These are phyloP conservation scores for Haberlea rhodopensis DNA, from an alignment of 257 asterid species.

Conservation along the genomic window DNA sequence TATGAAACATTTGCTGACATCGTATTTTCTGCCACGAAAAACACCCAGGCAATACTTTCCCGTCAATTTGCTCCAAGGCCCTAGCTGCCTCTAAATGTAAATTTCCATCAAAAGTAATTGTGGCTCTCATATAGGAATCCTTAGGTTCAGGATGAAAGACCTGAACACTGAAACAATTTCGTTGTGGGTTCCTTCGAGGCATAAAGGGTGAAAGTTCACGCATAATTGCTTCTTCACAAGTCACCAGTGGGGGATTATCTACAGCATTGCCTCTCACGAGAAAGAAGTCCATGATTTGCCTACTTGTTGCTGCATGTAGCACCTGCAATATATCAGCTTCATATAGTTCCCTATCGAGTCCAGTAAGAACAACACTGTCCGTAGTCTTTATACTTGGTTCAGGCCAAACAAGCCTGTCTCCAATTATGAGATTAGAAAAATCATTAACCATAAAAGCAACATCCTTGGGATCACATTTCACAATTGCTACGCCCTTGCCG, in stretches of 20 bases:
- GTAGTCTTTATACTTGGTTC: conserved; percentile 32
- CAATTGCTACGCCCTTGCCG: conserved; percentile 76
- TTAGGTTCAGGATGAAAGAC: conserved; percentile 60
- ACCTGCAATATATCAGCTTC: conserved; percentile 55
- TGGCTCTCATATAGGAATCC: conserved; percentile 58
- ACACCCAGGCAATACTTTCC: conserved; percentile 76
- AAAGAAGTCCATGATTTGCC: conserved; percentile 50
- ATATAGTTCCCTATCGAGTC: conserved; percentile 54
- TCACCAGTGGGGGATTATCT: conserved; percentile 51
- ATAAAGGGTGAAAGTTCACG: conserved; percentile 71
- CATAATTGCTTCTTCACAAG: conserved; percentile 69
- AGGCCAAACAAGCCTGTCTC: conserved; percentile 39
- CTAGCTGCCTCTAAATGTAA: conserved; percentile 87
- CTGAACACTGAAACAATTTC: conserved; percentile 57
- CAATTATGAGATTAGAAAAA: conserved; percentile 45
- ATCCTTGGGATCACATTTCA: conserved; percentile 62
- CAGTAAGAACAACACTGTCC: conserved; percentile 44
- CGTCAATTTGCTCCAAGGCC: conserved; percentile 77
- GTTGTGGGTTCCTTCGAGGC: conserved; percentile 62
- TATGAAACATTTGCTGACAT: conserved; percentile 68
- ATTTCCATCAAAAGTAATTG: conserved; percentile 70
- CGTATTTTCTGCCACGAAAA: conserved; percentile 78
- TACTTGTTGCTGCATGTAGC: conserved; percentile 43
- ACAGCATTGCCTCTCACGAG: conserved; percentile 55
- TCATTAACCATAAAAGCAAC: conserved; percentile 48